Evolutionary conservation across 495 filamentous ascomycete species (phyloP), one percentile per base, ranked within the genome.

Genomic region (Daldinia childiae): DNA sequence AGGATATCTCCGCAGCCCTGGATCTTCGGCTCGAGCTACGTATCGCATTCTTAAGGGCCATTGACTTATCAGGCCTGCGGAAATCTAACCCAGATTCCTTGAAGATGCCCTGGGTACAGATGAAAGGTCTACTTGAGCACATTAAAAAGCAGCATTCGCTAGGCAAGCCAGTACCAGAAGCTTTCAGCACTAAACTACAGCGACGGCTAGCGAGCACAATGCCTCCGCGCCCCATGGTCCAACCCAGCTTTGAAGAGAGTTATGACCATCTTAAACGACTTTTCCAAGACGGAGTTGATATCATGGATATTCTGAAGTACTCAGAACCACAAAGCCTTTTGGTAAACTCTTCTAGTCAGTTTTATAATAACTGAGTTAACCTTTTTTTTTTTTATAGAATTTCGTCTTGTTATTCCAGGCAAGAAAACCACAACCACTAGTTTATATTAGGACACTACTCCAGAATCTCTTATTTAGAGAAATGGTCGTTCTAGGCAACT

Each of bases 121-220:
- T 86, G 76, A 78, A 79, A 57, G 77, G 71, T 1, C 69, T 85
- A 4, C 76, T 91, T 29, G 78, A 81, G 48, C 59, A 77, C 21
- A 80, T 95, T 66, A 79, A 84, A 56, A 80, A 85, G 41, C 88
- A 90, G 0, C 83, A 87, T 17, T 66, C 78, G 0, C 74, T 94
- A n/a, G 92, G 88, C 4, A 90, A 84, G 67, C 79, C 87, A 1
- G 89, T 95, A 2, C 84, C 88, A 12, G 88, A 90, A 39, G 87
- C 95, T 2, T 98, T 97, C 78, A 97, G 93, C 73, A 86, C 89
- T 34, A 97, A 96, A 78, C 86, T 98, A 11, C 95, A 99, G 76
- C 87, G 96, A 12, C 90, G 89, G 67, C 82, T 99, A 5, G 93
- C 95, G 7, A 97, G 93, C 73, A 97, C 92, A 4, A 92, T 97